These are phyloP conservation scores for Dendrobium catenatum DNA, from an alignment of 106 monocot genomes.

Conservation along the genomic window DNA sequence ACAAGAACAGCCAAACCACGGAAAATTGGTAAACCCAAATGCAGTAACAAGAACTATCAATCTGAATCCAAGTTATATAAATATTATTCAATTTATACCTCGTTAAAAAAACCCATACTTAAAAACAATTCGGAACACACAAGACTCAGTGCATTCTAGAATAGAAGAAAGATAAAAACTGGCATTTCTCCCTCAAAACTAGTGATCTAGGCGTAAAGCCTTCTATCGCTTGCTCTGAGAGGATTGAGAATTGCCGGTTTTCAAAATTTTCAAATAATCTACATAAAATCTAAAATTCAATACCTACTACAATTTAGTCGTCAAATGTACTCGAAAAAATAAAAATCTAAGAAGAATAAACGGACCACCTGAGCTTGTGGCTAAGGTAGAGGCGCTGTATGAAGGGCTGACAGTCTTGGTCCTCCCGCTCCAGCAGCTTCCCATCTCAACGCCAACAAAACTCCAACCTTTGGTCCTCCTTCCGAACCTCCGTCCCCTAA, in stretches of 20 bases:
- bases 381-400: constrained; percentile 2
- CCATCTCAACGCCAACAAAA: constrained; percentile 9
- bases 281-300: background rate
- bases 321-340: background rate
- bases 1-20: no score
- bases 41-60: no score
- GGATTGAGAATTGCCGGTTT: background rate
- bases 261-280: background rate
- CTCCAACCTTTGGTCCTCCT: background rate
- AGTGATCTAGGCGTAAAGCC: no score
- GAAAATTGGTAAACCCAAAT: no score
- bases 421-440: constrained; percentile 16
- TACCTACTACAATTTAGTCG: background rate
- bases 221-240: no score
- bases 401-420: constrained; percentile 15
- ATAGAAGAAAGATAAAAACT: no score
- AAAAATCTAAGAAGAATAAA: background rate
- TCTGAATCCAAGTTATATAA: no score
- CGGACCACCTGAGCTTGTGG: background rate
- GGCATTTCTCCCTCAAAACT: background rate
- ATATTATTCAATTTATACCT: no score
- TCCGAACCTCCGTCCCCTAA: background rate
- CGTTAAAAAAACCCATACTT: no score
- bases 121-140: no score
- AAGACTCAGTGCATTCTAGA: no score